These are phyloP conservation scores for Penicillium sp. DNA, from an alignment of 2,329 filamentous ascomycete species.

Conservation along the genomic window DNA sequence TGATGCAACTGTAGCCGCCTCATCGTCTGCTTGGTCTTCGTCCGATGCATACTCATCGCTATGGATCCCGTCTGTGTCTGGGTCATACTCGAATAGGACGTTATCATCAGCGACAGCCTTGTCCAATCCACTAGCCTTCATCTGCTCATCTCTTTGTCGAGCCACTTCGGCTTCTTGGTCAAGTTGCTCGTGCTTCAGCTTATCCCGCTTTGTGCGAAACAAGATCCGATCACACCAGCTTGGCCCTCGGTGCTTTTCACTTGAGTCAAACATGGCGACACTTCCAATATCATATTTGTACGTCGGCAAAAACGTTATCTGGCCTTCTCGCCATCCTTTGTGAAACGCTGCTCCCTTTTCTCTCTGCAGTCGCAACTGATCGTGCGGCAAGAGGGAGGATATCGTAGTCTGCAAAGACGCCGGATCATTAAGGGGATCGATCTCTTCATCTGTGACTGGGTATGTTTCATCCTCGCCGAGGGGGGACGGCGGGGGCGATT, in stretches of 20 bases:
- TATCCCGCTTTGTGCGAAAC: slow-evolving; percentile 74
- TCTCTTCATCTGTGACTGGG: slow-evolving; percentile 58
- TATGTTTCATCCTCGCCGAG: slow-evolving; percentile 8
- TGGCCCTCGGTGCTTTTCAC: slow-evolving; percentile 87
- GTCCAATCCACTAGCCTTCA: slow-evolving; percentile 77
- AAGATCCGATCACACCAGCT: slow-evolving; percentile 97
- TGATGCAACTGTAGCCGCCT: slow-evolving; percentile 29
- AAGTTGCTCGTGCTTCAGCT: slow-evolving; percentile 64
- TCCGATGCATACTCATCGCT: slow-evolving; percentile 62
- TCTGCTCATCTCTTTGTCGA: slow-evolving; percentile 75
- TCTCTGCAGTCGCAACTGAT: slow-evolving; percentile 78
- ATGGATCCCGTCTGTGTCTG: slow-evolving; percentile 69
- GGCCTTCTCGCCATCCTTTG: slow-evolving; percentile 88
- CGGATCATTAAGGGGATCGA: slow-evolving; percentile 74
- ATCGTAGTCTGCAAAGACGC: slow-evolving; percentile 86
- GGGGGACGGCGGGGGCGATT: slow-evolving; percentile 4
- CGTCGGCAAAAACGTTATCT: slow-evolving; percentile 84
- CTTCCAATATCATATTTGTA: slow-evolving; percentile 99
- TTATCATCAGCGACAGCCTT: slow-evolving; percentile 74
- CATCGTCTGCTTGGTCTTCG: slow-evolving; percentile 47
- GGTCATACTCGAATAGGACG: slow-evolving; percentile 88
- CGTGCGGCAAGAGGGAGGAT: slow-evolving; percentile 82
- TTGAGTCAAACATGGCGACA: slow-evolving; percentile 87
- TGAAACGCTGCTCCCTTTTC: slow-evolving; percentile 77
- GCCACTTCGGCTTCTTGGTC: slow-evolving; percentile 66